Conservation (phyloP, 139 green algal genomes). For the Auxenochlorella protothecoides region DNA sequence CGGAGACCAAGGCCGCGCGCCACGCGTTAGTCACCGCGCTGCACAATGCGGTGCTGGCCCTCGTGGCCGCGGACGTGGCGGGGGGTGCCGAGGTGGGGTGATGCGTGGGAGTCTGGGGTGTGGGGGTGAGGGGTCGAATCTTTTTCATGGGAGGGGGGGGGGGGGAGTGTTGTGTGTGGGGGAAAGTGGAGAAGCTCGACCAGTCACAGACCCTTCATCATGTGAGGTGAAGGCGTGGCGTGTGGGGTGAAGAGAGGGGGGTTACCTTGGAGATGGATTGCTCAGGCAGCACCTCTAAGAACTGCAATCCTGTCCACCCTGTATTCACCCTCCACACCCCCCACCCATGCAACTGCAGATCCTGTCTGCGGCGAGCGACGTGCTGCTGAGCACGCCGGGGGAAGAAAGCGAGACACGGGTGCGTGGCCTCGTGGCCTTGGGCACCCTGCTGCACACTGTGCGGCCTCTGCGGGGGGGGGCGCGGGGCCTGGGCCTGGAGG, state of each 20-base stretch:
- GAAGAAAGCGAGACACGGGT: too few species aligned
- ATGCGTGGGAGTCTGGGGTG: slow-evolving; percentile 7
- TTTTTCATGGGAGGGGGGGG: too few species aligned
- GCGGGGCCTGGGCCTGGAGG: slow-evolving; percentile 12
- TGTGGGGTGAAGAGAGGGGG: too few species aligned
- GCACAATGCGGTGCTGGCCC: slow-evolving; percentile 11
- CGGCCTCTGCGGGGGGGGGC: slow-evolving; percentile 13
- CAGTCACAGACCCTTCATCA: too few species aligned
- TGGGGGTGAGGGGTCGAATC: too few species aligned
- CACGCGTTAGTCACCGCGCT: slow-evolving; percentile 48
- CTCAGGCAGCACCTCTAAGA: slow-evolving; percentile 8
- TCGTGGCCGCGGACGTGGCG: slow-evolving; percentile 21
- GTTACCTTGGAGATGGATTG: slow-evolving; percentile 16
- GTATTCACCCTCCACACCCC: background rate
- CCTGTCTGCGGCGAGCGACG: slow-evolving; percentile 15
- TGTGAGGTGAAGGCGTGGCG: too few species aligned
- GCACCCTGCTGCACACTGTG: slow-evolving; percentile 29
- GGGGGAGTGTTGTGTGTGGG: too few species aligned
- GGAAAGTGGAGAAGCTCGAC: too few species aligned
- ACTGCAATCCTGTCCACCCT: background rate
- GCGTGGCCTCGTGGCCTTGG: slow-evolving; percentile 25
- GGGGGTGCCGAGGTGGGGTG: slow-evolving; percentile 4
- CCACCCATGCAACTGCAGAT: background rate
- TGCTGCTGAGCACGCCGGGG: too few species aligned
- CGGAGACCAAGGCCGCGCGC: slow-evolving; percentile 38